Evolutionary conservation across 2,329 filamentous ascomycete species (phyloP), one percentile per base, ranked within the genome.

Genomic region (Plenodomus biglobosus): DNA sequence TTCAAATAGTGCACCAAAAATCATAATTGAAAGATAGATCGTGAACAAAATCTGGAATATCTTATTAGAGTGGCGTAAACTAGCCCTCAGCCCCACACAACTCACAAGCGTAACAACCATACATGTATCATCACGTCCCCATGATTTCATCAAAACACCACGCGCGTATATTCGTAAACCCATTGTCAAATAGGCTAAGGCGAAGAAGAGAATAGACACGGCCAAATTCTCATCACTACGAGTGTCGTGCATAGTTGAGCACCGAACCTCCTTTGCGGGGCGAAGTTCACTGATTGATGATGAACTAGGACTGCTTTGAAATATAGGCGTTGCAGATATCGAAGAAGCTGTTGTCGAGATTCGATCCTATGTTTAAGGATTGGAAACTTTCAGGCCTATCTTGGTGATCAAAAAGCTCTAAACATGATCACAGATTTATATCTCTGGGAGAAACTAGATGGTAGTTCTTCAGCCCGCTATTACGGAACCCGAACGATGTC

Each of bases 111-210:
- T 70, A 3, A 60, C 58, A 22, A 75, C 47, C 72, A 76, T 76
- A 6, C 61, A 68, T 53, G 64, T 72, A 56, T 77, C 75, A 55
- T 59, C 74, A n/a, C 55, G 42, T 8, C 72, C 73, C 58, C 72
- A 75, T 2, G 58, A 64, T 18, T 66, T 69, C 40, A 72, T 59
- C 62, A 75, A 55, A 16, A 59, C 51, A 5, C 64, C 62, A 36
- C 73, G 65, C 7, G 73, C 70, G 40, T 73, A 71, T 20, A 75
- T 52, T 5, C 74, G 64, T 17, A 76, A 50, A 22, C 55, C 42
- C 19, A 75, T 66, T 8, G 71, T 65, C 5, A 71, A 45, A 65
- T 70, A 74, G 48, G 71, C 65, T 15, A 74, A 53, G 7, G 69
- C 43, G 44, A 75, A 66, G 58, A 76, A 75, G n/a, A 69, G 51